Conservation (phyloP, 352 stramenopile species). For the Phytopythium litorale region DNA sequence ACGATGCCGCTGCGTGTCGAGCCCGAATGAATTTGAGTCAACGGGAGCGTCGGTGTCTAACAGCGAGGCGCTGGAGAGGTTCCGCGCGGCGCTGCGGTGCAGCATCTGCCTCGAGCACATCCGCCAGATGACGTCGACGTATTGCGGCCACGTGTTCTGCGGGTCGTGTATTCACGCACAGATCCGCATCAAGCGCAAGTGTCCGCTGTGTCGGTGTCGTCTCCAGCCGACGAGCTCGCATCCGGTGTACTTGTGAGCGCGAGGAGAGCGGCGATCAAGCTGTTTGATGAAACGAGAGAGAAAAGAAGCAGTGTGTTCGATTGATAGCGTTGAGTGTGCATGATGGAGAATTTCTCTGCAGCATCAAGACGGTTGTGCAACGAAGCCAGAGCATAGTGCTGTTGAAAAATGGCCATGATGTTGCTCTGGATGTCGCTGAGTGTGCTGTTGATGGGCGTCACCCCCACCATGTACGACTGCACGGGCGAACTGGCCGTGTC, state of each 20-base stretch:
- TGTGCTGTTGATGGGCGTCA: slow-evolving; percentile 24
- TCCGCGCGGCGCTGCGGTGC: slow-evolving; percentile 72
- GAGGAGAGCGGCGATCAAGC: background rate
- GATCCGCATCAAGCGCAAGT: slow-evolving; percentile 65
- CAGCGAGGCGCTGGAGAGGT: slow-evolving; percentile 65
- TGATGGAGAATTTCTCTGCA: background rate
- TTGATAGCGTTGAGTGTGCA: background rate
- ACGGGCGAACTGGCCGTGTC: slow-evolving; percentile 23
- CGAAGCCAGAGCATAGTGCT: slow-evolving; percentile 10
- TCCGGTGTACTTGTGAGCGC: slow-evolving; percentile 57
- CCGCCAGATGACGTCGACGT: slow-evolving; percentile 72
- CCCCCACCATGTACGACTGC: slow-evolving; percentile 21
- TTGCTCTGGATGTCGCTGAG: slow-evolving; percentile 27
- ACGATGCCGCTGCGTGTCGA: slow-evolving; percentile 15
- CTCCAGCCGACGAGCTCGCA: slow-evolving; percentile 61
- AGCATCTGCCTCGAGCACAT: slow-evolving; percentile 78
- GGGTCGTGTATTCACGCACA: slow-evolving; percentile 56
- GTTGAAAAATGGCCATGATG: slow-evolving; percentile 40
- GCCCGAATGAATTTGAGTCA: slow-evolving; percentile 47
- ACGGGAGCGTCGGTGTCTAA: slow-evolving; percentile 65
- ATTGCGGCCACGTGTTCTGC: slow-evolving; percentile 80
- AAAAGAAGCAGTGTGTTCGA: background rate
- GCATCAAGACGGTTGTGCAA: background rate
- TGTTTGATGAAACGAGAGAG: background rate
- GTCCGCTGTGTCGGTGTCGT: slow-evolving; percentile 59